Conservation (phyloP, 2,329 filamentous ascomycete genomes). For the Claviceps sp. region DNA sequence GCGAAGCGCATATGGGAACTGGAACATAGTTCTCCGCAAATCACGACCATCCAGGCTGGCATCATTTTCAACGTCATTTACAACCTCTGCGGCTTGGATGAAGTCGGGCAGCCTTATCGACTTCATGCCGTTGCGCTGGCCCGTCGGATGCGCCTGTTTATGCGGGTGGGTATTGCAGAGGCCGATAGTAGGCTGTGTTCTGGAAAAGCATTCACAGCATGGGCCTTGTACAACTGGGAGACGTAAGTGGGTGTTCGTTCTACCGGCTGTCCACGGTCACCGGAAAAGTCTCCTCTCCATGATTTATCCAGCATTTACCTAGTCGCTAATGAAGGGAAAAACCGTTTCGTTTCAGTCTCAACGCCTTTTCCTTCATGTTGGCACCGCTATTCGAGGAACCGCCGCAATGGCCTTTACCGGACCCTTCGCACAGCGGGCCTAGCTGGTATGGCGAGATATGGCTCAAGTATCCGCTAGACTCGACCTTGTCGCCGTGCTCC, state of each 20-base stretch:
- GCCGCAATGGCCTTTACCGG: constrained; percentile 18
- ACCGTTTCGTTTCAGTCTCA: constrained; percentile 8
- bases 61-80: constrained; percentile 19
- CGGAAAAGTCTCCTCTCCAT: no score
- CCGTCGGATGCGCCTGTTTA: constrained; percentile 19
- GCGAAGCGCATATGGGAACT: constrained; percentile 26
- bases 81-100: constrained; percentile 22
- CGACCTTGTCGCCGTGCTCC: constrained; percentile 9
- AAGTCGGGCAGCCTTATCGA: constrained; percentile 22
- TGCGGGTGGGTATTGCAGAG: constrained; percentile 2
- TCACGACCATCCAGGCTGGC: constrained; percentile 25
- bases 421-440: constrained; percentile 8
- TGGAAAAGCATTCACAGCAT: constrained; percentile 18
- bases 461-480: constrained; percentile 20
- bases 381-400: constrained; percentile 17
- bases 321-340: background rate
- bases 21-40: constrained; percentile 12
- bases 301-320: background rate
- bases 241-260: constrained; percentile 10
- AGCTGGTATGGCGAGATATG: constrained; percentile 23
- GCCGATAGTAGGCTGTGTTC: constrained; percentile 9
- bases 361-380: constrained; percentile 13
- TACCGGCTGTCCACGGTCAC: background rate
- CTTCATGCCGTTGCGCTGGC: constrained; percentile 20
- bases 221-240: constrained; percentile 23